These are phyloP conservation scores for Ustulina deusta DNA, from an alignment of 2,329 filamentous ascomycete species.

Conservation along the genomic window DNA sequence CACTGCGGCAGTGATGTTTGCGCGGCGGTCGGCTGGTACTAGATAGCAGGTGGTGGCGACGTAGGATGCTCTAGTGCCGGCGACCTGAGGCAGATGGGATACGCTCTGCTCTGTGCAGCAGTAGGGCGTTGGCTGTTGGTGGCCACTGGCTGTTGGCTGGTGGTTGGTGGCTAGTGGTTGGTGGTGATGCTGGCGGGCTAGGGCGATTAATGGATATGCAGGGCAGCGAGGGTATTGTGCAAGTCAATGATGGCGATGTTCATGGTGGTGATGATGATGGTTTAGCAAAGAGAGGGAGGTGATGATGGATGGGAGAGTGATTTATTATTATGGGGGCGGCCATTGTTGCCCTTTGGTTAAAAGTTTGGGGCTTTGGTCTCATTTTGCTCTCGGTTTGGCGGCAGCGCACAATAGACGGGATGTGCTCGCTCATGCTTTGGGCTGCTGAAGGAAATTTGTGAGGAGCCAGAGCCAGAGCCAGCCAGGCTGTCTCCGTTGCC, in stretches of 20 bases:
- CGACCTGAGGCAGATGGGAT: background rate
- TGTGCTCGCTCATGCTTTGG: conserved; percentile 47
- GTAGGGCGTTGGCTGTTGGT: background rate
- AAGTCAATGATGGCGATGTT: conserved; percentile 36
- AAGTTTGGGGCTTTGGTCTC: conserved; percentile 55
- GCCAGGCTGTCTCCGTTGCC: conserved; percentile 44
- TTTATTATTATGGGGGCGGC: conserved; percentile 53
- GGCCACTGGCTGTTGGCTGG: background rate
- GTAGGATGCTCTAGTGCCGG: conserved; percentile 20
- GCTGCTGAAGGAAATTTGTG: conserved; percentile 47
- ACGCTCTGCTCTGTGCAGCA: background rate
- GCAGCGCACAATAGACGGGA: conserved; percentile 49
- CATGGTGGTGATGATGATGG: conserved; percentile 34
- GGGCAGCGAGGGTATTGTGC: conserved; percentile 34
- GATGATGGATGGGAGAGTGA: conserved; percentile 45
- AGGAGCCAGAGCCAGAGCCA: conserved; percentile 45
- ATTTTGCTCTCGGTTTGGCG: conserved; percentile 51
- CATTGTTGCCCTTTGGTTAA: conserved; percentile 51
- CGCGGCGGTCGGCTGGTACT: conserved; percentile 16
- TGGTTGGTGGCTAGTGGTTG: conserved; percentile 37
- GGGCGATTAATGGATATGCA: conserved; percentile 37
- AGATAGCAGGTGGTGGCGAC: conserved; percentile 25
- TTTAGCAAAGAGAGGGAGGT: conserved; percentile 38
- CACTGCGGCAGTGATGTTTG: conserved; percentile 29
- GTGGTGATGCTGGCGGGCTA: conserved; percentile 38